These are phyloP conservation scores for Spergularia marina DNA, from an alignment of 148 eudicot species.

Conservation along the genomic window DNA sequence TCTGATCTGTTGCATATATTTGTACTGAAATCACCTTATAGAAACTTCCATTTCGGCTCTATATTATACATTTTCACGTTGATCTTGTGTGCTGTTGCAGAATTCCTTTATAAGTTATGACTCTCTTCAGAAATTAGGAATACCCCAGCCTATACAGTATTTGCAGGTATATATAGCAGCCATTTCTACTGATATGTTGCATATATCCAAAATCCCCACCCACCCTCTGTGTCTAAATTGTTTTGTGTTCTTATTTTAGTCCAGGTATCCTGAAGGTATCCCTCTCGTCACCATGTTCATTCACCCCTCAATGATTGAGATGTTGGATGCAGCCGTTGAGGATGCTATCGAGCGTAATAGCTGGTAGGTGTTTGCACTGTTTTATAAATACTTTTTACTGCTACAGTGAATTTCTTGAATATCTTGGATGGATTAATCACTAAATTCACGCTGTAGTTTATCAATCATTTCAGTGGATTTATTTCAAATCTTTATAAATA, in stretches of 20 bases:
- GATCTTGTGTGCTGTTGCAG: constrained; percentile 43
- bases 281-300: constrained; percentile 71
- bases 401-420: not conserved
- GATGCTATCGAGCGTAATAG: constrained; percentile 90
- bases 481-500: not conserved
- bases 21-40: too few relatives aligned
- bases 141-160: constrained; percentile 86
- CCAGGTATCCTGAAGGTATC: constrained; percentile 92
- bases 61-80: constrained; percentile 9
- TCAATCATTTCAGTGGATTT: not conserved
- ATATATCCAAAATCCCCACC: not conserved
- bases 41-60: not conserved
- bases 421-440: not conserved
- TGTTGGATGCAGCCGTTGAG: constrained; percentile 85
- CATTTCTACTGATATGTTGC: constrained; percentile 13
- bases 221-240: constrained; percentile 1
- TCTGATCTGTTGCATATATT: too few relatives aligned
- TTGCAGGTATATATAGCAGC: constrained; percentile 68
- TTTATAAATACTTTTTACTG: not conserved
- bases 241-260: constrained; percentile 39
- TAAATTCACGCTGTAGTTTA: not conserved
- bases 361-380: constrained; percentile 53
- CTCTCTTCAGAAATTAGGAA: constrained; percentile 83
- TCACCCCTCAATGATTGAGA: constrained; percentile 83
- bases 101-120: constrained; percentile 85